Base-by-base conservation (phyloP, 2,329 filamentous ascomycete genomes). In the Alternaria novae-zelandiae region DNA sequence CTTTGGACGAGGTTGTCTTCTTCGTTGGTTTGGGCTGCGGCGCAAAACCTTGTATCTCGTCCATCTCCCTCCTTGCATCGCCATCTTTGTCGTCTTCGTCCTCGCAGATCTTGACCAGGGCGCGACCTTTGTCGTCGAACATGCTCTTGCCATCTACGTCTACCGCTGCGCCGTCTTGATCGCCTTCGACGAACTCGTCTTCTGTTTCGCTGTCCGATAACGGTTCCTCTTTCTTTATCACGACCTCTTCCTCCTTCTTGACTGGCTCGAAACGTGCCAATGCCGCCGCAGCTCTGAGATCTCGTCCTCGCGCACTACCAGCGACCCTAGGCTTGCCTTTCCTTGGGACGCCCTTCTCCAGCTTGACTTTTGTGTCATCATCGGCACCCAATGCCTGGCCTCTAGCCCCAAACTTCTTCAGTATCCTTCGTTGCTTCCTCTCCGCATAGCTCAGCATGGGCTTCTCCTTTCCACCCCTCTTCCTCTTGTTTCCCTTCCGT, bases 281-380 rank as follows among this genome's bases (percentile, higher is more conserved):
- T 2, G 92, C 92, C 3, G 92, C 92, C 6, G 91, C 91, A 2
- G 91, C 92, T 59, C 92, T 83, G 11, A 96, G 82, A 54, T 95
- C 92, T 63, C 92, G 84, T 0, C 92, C 92, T 62, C 92, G 83
- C 51, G 89, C 89, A 74, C 92, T 94, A 10, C 86, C 86, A 4
- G 92, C 92, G 11, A 95, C 91, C 50, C 90, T 86, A 1, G 92
- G 92, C 70, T 91, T 92, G 10, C 85, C 87, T 25, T 86, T 84
- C 1, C 86, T 83, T 54, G 84, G 83, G 70, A 87, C 87, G 53
- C 90, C 89, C 32, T 86, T 86, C 76, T 94, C 91, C 13, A 94
- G 80, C 74, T 88, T 87, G 20, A 86, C 82, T 73, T 92, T 90
- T 36, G 85, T 79, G 36, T 84, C 84, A 28, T 90, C 89, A 65